phyloP scores from a whole-genome alignment of 768 basidiomycete genomes.

The Floccularia luteovirens region DNA sequence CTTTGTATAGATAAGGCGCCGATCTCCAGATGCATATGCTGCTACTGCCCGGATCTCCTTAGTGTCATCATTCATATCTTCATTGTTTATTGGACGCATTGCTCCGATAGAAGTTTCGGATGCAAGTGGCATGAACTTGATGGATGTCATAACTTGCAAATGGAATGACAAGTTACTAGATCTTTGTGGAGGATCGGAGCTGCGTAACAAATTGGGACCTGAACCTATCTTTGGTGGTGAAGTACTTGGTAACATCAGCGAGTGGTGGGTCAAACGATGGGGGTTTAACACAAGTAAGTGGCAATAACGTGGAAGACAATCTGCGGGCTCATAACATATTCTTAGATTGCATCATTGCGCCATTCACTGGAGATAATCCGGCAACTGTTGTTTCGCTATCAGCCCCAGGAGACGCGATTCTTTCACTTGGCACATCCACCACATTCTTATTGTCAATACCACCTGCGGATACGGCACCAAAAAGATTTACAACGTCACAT shows the following conservation, averaged over 20 bases:
- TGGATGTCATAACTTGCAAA: constrained; percentile 64
- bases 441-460: constrained; percentile 78
- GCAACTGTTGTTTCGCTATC: constrained; percentile 73
- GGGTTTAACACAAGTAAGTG: constrained; percentile 64
- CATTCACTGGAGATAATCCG: constrained; percentile 89
- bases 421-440: constrained; percentile 85
- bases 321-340: constrained; percentile 5
- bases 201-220: constrained; percentile 63
- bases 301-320: too few species aligned
- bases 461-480: constrained; percentile 53
- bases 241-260: constrained; percentile 52
- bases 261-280: constrained; percentile 72
- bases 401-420: constrained; percentile 72
- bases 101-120: constrained; percentile 84
- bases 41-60: constrained; percentile 65
- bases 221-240: constrained; percentile 73
- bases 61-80: constrained; percentile 78
- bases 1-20: constrained; percentile 42
- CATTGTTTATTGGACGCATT: constrained; percentile 70
- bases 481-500: constrained; percentile 69
- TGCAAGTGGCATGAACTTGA: constrained; percentile 88
- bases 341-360: constrained; percentile 68
- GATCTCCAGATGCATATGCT: constrained; percentile 45
- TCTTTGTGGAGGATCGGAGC: constrained; percentile 58
- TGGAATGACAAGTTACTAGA: constrained; percentile 68